These are phyloP conservation scores for Melanopsichium pennsylvanicum DNA, from an alignment of 1,284 basidiomycete species.

Conservation along the genomic window DNA sequence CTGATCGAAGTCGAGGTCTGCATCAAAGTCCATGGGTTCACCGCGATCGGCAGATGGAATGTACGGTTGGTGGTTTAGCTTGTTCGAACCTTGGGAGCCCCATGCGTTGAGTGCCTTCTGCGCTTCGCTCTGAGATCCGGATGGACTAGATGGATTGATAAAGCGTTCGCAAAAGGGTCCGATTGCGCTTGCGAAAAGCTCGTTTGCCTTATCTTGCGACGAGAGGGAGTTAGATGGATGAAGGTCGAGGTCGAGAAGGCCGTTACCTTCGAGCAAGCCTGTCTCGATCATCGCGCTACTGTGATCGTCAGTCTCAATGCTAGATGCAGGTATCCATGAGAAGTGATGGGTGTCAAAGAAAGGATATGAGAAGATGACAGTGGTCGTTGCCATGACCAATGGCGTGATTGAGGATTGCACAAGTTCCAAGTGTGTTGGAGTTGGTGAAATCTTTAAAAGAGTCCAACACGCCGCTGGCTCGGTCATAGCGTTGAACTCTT, in stretches of 20 bases:
- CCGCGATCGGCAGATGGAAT: slow-evolving; percentile 7
- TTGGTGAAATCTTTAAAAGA: slow-evolving; percentile 2
- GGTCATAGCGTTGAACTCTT: slow-evolving; percentile 5
- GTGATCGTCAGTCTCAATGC: not conserved
- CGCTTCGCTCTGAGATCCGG: slow-evolving; percentile 27
- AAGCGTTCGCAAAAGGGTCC: slow-evolving; percentile 20
- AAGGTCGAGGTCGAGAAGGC: slow-evolving; percentile 29
- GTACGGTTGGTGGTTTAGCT: not conserved
- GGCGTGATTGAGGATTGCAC: not conserved
- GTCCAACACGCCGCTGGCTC: slow-evolving; percentile 32
- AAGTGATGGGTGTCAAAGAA: not conserved
- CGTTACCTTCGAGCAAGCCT: slow-evolving; percentile 26
- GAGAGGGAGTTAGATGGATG: slow-evolving; percentile 8
- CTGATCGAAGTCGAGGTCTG: slow-evolving; percentile 30
- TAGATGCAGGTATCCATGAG: no score
- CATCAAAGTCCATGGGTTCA: slow-evolving; percentile 28
- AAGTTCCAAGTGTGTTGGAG: not conserved
- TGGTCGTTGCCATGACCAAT: slow-evolving; percentile 3
- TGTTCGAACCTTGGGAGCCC: slow-evolving; percentile 13
- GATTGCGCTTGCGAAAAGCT: slow-evolving; percentile 19
- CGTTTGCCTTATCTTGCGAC: slow-evolving; percentile 19
- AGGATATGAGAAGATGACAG: not conserved
- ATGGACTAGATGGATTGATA: slow-evolving; percentile 14
- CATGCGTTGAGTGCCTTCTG: slow-evolving; percentile 41
- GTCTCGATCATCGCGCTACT: slow-evolving; percentile 13